phyloP scores from a whole-genome alignment of 768 basidiomycete genomes.

The Mycena latifolia region DNA sequence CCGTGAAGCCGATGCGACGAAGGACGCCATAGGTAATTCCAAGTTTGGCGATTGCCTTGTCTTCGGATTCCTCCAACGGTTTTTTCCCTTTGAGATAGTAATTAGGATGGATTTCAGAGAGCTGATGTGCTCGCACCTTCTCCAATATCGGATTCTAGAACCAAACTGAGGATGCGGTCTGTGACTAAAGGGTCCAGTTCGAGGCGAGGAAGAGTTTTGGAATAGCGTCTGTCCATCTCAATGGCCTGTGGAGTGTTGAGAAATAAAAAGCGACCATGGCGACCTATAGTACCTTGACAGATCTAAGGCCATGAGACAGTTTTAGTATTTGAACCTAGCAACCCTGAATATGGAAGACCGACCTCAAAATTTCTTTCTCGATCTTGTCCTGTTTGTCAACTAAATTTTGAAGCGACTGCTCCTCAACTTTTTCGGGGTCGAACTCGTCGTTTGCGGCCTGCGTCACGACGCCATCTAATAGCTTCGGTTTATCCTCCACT shows the following conservation, averaged over 20 bases:
- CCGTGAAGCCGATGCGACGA: constrained; percentile 80
- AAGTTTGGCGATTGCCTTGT: constrained; percentile 77
- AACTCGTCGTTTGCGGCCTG: constrained; percentile 42
- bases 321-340: neutral
- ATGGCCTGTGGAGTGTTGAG: constrained; percentile 67
- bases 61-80: constrained; percentile 68
- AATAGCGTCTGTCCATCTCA: constrained; percentile 83
- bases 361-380: constrained; percentile 82
- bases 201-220: constrained; percentile 71
- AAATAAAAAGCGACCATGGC: constrained; percentile 1
- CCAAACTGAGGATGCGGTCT: constrained; percentile 70
- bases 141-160: constrained; percentile 47
- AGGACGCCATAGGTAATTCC: constrained; percentile 88
- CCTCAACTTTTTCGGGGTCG: constrained; percentile 57
- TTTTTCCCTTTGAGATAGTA: constrained; percentile 44
- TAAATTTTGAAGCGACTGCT: constrained; percentile 73
- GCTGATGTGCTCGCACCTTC: constrained; percentile 43
- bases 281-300: constrained; percentile 69
- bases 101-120: constrained; percentile 24
- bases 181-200: constrained; percentile 72
- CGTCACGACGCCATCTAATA: constrained; percentile 12
- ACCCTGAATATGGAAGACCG: neutral
- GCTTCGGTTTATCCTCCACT: constrained; percentile 26
- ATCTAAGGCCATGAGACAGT: constrained; percentile 42
- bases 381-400: constrained; percentile 91